phyloP scores from a whole-genome alignment of 2,329 filamentous ascomycete species.

The Graphiopsis chlorocephala region DNA sequence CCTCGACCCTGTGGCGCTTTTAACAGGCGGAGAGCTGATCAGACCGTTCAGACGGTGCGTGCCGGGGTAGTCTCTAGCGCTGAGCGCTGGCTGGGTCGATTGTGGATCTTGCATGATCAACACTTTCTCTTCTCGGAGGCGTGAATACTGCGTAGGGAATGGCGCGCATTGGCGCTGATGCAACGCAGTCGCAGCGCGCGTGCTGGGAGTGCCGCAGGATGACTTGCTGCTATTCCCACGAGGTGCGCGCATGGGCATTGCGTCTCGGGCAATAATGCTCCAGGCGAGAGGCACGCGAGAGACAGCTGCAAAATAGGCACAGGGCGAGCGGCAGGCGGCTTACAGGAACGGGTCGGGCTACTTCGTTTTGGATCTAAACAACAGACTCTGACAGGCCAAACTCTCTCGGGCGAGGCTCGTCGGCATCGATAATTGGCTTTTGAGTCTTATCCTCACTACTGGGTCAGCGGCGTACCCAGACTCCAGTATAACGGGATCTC shows the following conservation, averaged over 20 bases:
- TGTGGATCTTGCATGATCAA: conserved; percentile 3
- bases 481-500: not conserved
- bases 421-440: not conserved
- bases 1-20: not conserved
- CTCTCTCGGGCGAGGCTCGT: not conserved
- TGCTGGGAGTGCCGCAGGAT: not conserved
- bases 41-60: conserved; percentile 6
- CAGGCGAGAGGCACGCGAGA: not conserved
- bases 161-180: conserved; percentile 4
- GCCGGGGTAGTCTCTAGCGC: conserved; percentile 4
- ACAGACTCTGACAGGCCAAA: not conserved
- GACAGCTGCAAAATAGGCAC: not conserved
- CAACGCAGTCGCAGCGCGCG: not conserved
- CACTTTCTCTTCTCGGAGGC: not conserved
- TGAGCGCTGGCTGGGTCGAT: not conserved
- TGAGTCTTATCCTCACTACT: conserved; percentile 2
- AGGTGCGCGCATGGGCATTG: not conserved
- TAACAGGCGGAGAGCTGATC: conserved; percentile 5
- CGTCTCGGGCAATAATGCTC: not conserved
- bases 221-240: not conserved
- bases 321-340: not conserved
- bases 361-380: not conserved
- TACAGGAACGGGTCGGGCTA: not conserved
- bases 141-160: not conserved
- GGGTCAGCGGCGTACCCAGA: not conserved